phyloP scores from a whole-genome alignment of 2,329 filamentous ascomycete genomes.

The Ophiostoma himal-ulmi region DNA sequence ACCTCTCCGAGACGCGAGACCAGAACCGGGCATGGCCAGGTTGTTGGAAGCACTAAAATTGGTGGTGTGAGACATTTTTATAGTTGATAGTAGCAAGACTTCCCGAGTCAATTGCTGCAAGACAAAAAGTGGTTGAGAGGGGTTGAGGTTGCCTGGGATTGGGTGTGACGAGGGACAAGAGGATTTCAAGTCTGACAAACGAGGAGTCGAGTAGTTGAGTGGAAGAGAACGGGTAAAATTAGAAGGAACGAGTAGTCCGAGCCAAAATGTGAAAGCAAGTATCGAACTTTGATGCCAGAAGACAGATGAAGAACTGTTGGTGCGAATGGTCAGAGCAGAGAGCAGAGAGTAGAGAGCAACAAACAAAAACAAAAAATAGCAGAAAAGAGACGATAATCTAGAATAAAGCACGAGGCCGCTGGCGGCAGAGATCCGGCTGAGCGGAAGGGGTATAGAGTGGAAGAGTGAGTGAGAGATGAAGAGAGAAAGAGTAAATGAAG shows the following conservation, averaged over 20 bases:
- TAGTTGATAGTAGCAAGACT: slow-evolving; percentile 74
- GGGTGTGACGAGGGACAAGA: not conserved
- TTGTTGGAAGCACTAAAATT: slow-evolving; percentile 65
- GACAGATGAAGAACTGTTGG: not conserved
- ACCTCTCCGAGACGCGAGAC: slow-evolving; percentile 78
- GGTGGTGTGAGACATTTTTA: slow-evolving; percentile 80
- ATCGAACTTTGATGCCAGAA: slow-evolving; percentile 13
- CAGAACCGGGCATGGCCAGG: slow-evolving; percentile 68
- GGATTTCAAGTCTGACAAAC: not conserved
- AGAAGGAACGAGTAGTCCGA: not conserved
- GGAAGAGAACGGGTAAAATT: not conserved
- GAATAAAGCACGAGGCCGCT: slow-evolving; percentile 8
- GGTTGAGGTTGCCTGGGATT: not conserved
- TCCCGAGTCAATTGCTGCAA: slow-evolving; percentile 61
- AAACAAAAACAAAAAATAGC: too few relatives aligned
- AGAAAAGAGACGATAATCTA: slow-evolving; percentile 8
- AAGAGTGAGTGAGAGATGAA: slow-evolving; percentile 1
- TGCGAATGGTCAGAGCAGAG: not conserved
- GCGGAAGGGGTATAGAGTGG: slow-evolving; percentile 8
- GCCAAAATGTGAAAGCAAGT: not conserved
- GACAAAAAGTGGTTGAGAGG: not conserved
- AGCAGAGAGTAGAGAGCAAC: not conserved
- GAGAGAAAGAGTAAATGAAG: not conserved
- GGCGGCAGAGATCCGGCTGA: not conserved
- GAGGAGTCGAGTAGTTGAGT: not conserved